Evolutionary conservation across 768 basidiomycete genomes (phyloP).

Genomic region (Panellus pusillus): DNA sequence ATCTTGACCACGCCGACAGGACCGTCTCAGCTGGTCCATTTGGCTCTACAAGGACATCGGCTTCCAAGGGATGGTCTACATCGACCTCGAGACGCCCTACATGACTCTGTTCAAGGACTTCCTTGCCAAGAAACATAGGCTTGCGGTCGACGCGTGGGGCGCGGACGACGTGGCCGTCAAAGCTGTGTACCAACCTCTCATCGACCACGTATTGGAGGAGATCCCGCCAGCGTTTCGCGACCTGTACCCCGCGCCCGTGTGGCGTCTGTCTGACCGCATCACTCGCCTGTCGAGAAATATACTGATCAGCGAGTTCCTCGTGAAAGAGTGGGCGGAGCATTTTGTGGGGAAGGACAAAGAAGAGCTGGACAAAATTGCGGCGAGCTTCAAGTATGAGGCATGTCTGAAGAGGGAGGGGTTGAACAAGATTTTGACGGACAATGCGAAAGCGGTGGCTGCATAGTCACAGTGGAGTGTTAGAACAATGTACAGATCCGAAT

Average conservation of each 20-base stretch:
- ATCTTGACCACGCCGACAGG: constrained; percentile 32
- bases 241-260: constrained; percentile 64
- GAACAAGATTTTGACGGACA: constrained; percentile 52
- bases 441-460: constrained; percentile 28
- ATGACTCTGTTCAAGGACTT: constrained; percentile 68
- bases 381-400: constrained; percentile 69
- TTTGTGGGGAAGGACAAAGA: constrained; percentile 56
- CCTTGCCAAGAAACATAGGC: constrained; percentile 74
- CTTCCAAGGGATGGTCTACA: constrained; percentile 82
- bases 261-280: constrained; percentile 58
- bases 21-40: constrained; percentile 76
- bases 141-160: constrained; percentile 80
- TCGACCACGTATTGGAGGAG: constrained; percentile 60
- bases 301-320: constrained; percentile 67
- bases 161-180: constrained; percentile 59
- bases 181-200: constrained; percentile 63
- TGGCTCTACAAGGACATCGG: constrained; percentile 89
- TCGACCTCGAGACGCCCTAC: constrained; percentile 66
- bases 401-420: constrained; percentile 70
- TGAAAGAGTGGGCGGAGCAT: constrained; percentile 73
- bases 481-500: no score
- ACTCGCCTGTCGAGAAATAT: constrained; percentile 67
- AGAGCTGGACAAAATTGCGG: constrained; percentile 73
- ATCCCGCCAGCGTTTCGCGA: constrained; percentile 49
- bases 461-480: no score